Evolutionary conservation across 1,139 yeast genomes (phyloP).

Genomic region (Yamadazyma trypodendri): DNA sequence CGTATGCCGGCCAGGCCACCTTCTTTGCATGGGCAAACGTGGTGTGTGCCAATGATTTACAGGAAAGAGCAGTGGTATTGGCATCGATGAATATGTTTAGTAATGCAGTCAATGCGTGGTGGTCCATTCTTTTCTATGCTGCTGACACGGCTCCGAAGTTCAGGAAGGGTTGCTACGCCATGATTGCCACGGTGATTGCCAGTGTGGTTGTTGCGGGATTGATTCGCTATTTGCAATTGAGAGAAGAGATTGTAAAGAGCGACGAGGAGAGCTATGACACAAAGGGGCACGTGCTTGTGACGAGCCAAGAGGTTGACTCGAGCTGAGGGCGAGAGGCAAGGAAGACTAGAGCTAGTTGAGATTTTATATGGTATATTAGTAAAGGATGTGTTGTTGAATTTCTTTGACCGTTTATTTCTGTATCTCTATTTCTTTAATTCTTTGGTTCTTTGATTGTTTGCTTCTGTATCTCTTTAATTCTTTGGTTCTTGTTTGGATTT

Average conservation of each 20-base stretch:
- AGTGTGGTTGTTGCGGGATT: slow-evolving; percentile 21
- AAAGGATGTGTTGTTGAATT: too few relatives aligned
- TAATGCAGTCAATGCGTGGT: slow-evolving; percentile 64
- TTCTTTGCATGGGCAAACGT: slow-evolving; percentile 63
- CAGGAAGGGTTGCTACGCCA: slow-evolving; percentile 53
- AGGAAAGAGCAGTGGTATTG: slow-evolving; percentile 56
- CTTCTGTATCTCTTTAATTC: too few relatives aligned
- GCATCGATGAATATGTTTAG: slow-evolving; percentile 67
- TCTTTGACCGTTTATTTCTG: too few relatives aligned
- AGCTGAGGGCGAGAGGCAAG: too few relatives aligned
- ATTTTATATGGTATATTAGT: too few relatives aligned
- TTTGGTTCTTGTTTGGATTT: too few relatives aligned
- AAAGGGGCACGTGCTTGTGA: slow-evolving; percentile 5
- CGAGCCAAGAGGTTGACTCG: slow-evolving; percentile 2
- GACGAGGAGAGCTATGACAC: slow-evolving; percentile 12
- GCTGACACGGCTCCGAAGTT: slow-evolving; percentile 53
- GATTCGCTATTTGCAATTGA: slow-evolving; percentile 33
- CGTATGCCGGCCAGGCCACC: slow-evolving; percentile 58
- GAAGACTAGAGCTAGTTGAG: too few relatives aligned
- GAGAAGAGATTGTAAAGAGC: slow-evolving; percentile 25
- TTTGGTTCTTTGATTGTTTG: too few relatives aligned
- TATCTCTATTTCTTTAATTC: too few relatives aligned
- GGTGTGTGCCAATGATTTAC: slow-evolving; percentile 51
- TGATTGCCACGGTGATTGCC: slow-evolving; percentile 48
- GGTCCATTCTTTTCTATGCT: slow-evolving; percentile 52